Evolutionary conservation across 1,284 basidiomycete species (phyloP), one percentile per base, ranked within the genome.

Genomic region (Papiliotrema laurentii): DNA sequence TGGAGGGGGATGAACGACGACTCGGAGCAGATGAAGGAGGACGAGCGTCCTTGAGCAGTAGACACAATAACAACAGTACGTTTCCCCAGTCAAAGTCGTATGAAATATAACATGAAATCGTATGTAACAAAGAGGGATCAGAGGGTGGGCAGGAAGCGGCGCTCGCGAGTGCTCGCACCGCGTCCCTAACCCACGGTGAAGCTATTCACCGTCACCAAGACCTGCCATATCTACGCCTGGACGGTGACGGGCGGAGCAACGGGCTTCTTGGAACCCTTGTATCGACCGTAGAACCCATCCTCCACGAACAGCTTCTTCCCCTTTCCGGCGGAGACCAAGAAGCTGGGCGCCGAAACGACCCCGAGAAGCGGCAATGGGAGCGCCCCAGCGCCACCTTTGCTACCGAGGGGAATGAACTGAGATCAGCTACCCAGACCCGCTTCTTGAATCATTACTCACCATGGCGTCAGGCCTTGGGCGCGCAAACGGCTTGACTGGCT

Each of bases 391-490:
- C 66, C 68, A 19, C 45, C 49, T 4, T 40, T 38, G 0, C 57
- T 49, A 25, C 68, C 68, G 19, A 71, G 53, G 7, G 68, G 63
- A 40, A 71, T 58, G 43, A 68, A 53, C 56, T 60, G 22, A 13
- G 5, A 31, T 38, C 42, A 13, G 40, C 45, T 14, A 26, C 10
- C 11, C 30, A 14, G 33, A 30, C 35, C 9, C 7, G 18, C 14
- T 21, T 19, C 11, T 25, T 4, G 19, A 11, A 34, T 27, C 16
- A 6, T 24, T 9, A 58, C 61, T 43, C 22, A 64, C 53, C 42
- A 63, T 49, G 21, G 52, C 59, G 39, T 54, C 48, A 14, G 52
- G 34, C n/a, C 43, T 39, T 3, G 49, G 42, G 37, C 54, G 51
- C 18, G 41, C 45, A 56, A 63, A 66, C 14, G 53, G 55, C 54